Evolutionary conservation across 2,329 filamentous ascomycete species (phyloP).

Genomic region (Colletotrichum cordylinicola): DNA sequence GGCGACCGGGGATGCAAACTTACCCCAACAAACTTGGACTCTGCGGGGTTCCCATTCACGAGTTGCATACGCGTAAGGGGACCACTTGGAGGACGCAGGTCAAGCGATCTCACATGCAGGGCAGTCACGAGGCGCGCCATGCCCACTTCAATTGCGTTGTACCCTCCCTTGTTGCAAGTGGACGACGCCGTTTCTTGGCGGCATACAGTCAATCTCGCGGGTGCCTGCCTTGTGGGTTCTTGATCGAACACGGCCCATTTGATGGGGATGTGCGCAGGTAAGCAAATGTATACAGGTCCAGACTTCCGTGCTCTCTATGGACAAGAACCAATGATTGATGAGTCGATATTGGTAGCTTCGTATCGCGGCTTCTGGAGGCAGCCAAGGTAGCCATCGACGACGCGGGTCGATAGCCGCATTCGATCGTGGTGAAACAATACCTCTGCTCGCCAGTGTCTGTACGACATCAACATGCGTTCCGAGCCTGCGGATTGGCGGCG

Average conservation of each 20-base stretch:
- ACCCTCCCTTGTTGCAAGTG: not conserved
- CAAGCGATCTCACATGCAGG: not conserved
- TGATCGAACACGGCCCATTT: not conserved
- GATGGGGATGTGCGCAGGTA: not conserved
- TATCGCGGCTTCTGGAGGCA: not conserved
- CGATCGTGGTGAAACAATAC: not conserved
- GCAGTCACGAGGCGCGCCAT: not conserved
- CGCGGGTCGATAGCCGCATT: not conserved
- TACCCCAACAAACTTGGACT: not conserved
- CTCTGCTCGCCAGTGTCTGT: not conserved
- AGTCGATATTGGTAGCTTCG: not conserved
- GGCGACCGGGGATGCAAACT: not conserved
- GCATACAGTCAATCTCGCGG: not conserved
- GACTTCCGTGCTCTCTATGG: not conserved
- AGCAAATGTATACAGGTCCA: not conserved
- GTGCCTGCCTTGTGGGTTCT: not conserved
- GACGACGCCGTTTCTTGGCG: not conserved
- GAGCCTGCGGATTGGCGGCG: not conserved
- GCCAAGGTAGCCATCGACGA: not conserved
- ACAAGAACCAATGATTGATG: not conserved
- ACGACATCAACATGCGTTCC: not conserved
- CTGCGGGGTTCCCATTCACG: not conserved
- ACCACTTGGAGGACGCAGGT: not conserved
- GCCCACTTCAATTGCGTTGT: not conserved
- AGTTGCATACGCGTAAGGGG: not conserved